A percentile compares a stretch with the other conserved stretches of the same genome.
Evolutionary conservation across 2,329 filamentous ascomycete species (phyloP).

Genomic region (Cladosporium sp.): DNA sequence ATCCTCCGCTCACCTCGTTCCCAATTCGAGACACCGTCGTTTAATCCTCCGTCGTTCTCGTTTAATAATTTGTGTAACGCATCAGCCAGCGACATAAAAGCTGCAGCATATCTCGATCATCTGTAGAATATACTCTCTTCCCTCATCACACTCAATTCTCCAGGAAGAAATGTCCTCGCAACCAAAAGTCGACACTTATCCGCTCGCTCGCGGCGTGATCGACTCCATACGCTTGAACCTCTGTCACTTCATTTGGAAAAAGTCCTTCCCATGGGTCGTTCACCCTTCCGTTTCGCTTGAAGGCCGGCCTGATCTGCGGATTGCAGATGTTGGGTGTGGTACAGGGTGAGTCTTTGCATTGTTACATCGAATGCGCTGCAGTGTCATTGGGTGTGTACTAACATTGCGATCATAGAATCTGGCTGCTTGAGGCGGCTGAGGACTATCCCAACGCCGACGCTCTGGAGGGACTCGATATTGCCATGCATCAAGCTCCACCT

Average conservation of each 20-base stretch:
- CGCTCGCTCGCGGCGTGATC: conserved; percentile 6
- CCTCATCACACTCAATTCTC: neutral
- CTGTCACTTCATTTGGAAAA: conserved; percentile 13
- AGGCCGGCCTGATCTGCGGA: neutral
- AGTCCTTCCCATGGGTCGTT: conserved; percentile 9
- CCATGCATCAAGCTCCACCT: conserved; percentile 6
- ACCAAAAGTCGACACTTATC: conserved; percentile 8
- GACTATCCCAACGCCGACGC: conserved; percentile 5
- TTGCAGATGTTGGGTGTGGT: conserved; percentile 7
- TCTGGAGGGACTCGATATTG: conserved; percentile 11
- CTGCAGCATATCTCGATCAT: neutral
- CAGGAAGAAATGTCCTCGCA: neutral
- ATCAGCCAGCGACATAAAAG: neutral
- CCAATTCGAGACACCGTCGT: neutral
- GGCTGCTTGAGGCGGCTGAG: conserved; percentile 8
- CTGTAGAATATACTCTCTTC: neutral
- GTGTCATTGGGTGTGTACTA: neutral
- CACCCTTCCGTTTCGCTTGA: conserved; percentile 3
- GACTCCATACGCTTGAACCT: conserved; percentile 9
- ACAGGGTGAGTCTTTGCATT: conserved; percentile 2
- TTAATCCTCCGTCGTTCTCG: neutral
- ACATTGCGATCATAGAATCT: neutral
- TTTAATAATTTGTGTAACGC: neutral
- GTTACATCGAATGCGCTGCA: neutral
- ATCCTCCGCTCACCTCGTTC: neutral